phyloP scores from a whole-genome alignment of 2,329 filamentous ascomycete species.

The Exophiala calicioides region DNA sequence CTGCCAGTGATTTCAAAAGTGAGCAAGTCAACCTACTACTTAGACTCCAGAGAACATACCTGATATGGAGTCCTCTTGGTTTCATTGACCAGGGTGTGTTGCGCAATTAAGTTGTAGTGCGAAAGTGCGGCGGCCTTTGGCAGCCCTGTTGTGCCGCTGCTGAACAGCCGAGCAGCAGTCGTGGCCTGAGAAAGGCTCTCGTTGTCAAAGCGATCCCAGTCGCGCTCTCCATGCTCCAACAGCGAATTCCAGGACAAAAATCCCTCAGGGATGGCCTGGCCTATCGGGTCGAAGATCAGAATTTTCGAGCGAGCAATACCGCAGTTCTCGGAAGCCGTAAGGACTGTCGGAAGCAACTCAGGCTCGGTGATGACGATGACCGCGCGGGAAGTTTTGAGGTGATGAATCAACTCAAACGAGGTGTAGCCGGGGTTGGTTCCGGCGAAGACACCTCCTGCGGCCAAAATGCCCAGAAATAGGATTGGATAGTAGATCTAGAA shows the following conservation, averaged over 20 bases:
- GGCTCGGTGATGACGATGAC: slow-evolving; percentile 48
- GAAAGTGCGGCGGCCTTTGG: slow-evolving; percentile 52
- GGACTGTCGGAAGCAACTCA: slow-evolving; percentile 41
- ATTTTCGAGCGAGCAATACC: slow-evolving; percentile 33
- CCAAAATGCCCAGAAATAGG: slow-evolving; percentile 45
- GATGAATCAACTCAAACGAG: slow-evolving; percentile 48
- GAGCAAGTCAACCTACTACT: not conserved
- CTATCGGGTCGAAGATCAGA: slow-evolving; percentile 33
- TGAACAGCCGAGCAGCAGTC: slow-evolving; percentile 52
- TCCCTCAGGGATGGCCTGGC: slow-evolving; percentile 36
- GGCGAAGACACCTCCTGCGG: slow-evolving; percentile 52
- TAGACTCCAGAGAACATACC: not conserved
- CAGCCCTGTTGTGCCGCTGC: slow-evolving; percentile 60
- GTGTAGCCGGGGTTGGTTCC: slow-evolving; percentile 54
- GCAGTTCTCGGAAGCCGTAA: slow-evolving; percentile 35
- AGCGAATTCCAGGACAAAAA: slow-evolving; percentile 49
- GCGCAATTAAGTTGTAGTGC: slow-evolving; percentile 6
- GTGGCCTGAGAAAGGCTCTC: slow-evolving; percentile 42
- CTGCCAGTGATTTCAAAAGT: slow-evolving; percentile 1
- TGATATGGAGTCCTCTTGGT: slow-evolving; percentile 4
- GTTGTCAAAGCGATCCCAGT: slow-evolving; percentile 51
- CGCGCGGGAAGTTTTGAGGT: slow-evolving; percentile 46
- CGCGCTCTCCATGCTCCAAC: slow-evolving; percentile 44
- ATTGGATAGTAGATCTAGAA: slow-evolving; percentile 40
- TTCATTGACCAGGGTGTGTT: slow-evolving; percentile 10